Base-by-base conservation (phyloP, 805 yeast species). In the Nakazawaea ambrosiae region DNA sequence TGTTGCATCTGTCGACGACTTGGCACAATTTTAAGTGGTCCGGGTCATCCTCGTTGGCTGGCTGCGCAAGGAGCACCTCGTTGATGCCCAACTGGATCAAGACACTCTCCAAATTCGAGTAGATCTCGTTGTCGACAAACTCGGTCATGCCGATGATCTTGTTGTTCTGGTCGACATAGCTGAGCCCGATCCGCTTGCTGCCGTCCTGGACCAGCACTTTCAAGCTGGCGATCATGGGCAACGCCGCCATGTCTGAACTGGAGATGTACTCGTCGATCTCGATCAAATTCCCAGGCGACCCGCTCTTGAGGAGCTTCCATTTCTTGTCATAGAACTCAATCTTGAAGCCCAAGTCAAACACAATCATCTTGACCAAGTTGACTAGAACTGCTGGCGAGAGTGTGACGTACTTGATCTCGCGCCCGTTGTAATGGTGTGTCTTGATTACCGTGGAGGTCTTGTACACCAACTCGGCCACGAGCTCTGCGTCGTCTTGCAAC, bases 211-310 rank as follows among this genome's bases (percentile, higher is more conserved):
- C 54, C 2, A 65, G 59, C 18, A 63, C 46, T 36, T 69, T 66
- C n/a, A 73, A 47, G 2, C 78, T 75, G 11, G 78, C 69, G 30
- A 80, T 73, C 11, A 80, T 68, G 0, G 81, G 72, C 23, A 66
- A 57, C 27, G 72, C 63, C 19, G 63, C 56, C 9, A 55, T 37
- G 12, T 64, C 61, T 2, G 71, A 62, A 3, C 64, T 54, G 36
- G 61, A 61, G 45, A 87, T 65, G 58, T 86, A 60, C 24, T 82
- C 88, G 46, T 85, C 96, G 33, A 83, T 74, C 30, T 68, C 78
- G 41, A 80, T 84, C 34, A 89, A 61, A 57, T 92, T 89, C 5
- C 98, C 98, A 0, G 97, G 97, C 1, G 95, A 81, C 0, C 96
- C 96, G 30, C 68, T 60, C 40, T 65, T 71, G 45, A 62, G 47